Evolutionary conservation across 257 asterid genomes (phyloP).

Genomic region (Lantana camara): DNA sequence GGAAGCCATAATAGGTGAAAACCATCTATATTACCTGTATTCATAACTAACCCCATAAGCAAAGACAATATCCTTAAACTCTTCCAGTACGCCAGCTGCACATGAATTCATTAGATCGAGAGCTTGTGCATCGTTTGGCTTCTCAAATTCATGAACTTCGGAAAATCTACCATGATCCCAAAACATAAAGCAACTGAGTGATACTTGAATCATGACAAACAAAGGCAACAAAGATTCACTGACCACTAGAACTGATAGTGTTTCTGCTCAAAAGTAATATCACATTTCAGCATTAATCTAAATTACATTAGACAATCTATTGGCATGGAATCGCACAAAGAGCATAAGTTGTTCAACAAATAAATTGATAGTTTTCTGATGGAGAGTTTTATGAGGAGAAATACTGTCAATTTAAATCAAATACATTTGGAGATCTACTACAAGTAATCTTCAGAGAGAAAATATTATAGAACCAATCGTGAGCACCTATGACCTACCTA

Average conservation of each 20-base stretch:
- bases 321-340: no score
- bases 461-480: background rate
- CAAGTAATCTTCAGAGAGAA: background rate
- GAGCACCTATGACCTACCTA: slow-evolving; percentile 62
- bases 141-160: slow-evolving; percentile 76
- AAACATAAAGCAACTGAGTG: background rate
- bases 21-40: slow-evolving; percentile 59
- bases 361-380: no score
- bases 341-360: no score
- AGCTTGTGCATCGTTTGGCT: slow-evolving; percentile 86
- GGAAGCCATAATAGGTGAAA: slow-evolving; percentile 23
- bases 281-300: no score
- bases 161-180: slow-evolving; percentile 57
- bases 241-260: no score
- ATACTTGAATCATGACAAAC: background rate
- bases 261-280: no score
- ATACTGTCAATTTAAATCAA: background rate
- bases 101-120: slow-evolving; percentile 86
- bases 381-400: no score
- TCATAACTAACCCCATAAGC: slow-evolving; percentile 94
- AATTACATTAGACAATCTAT: no score
- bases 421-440: background rate
- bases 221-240: background rate
- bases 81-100: slow-evolving; percentile 70
- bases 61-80: slow-evolving; percentile 73